phyloP scores from a whole-genome alignment of 2,329 filamentous ascomycete species.

The Knufia fluminis region DNA sequence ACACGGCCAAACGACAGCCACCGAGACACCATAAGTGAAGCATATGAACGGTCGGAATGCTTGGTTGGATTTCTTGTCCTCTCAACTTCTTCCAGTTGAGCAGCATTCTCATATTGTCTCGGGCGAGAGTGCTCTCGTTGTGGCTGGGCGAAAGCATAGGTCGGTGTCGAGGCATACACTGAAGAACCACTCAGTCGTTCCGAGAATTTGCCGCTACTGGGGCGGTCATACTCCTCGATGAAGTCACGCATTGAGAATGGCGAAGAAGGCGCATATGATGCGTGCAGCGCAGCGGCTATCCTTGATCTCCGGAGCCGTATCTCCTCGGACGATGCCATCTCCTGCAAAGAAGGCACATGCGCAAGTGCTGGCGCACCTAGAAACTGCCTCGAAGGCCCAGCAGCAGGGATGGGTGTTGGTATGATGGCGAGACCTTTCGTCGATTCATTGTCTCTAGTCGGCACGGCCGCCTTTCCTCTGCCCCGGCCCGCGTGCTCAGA shows the following conservation, averaged over 20 bases:
- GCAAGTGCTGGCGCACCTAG: background rate
- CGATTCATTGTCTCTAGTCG: background rate
- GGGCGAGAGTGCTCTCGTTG: conserved; percentile 25
- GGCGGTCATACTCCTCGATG: conserved; percentile 41
- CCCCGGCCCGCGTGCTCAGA: background rate
- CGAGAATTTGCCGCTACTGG: conserved; percentile 20
- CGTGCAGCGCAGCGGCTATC: conserved; percentile 42
- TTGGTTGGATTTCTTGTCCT: conserved; percentile 34
- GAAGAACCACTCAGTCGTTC: conserved; percentile 21
- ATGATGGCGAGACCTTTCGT: conserved; percentile 3
- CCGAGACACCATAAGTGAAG: conserved; percentile 42
- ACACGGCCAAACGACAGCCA: conserved; percentile 44
- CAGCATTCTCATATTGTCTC: conserved; percentile 20
- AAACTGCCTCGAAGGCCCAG: background rate
- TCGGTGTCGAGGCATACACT: conserved; percentile 16
- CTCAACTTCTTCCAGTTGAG: conserved; percentile 31
- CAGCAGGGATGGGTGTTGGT: background rate
- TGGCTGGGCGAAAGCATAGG: conserved; percentile 26
- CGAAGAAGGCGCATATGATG: conserved; percentile 41
- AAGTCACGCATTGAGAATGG: conserved; percentile 47
- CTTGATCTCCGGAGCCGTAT: conserved; percentile 40
- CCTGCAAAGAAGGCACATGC: conserved; percentile 9
- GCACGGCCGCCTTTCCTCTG: background rate
- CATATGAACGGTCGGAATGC: conserved; percentile 39
- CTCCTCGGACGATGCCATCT: conserved; percentile 14